These are phyloP conservation scores for Eucalyptus sp. DNA, from an alignment of 345 rosid genomes.

Conservation along the genomic window DNA sequence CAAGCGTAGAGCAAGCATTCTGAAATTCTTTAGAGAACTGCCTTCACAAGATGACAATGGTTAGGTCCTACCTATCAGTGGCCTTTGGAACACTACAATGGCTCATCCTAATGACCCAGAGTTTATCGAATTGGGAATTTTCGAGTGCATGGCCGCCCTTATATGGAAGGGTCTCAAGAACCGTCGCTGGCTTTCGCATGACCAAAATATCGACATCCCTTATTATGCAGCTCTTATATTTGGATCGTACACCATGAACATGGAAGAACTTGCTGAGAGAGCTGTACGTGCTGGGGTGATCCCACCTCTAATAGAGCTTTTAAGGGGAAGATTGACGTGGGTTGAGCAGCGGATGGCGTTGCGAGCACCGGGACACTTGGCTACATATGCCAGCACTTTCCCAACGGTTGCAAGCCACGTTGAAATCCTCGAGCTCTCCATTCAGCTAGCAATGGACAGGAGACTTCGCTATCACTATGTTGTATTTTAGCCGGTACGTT, in stretches of 20 bases:
- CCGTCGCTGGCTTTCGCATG: slow-evolving; percentile 88
- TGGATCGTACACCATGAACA: slow-evolving; percentile 97
- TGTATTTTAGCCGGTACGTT: too few species aligned
- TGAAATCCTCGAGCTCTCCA: slow-evolving; percentile 83
- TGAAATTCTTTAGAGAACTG: slow-evolving; percentile 85
- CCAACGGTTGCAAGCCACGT: slow-evolving; percentile 65
- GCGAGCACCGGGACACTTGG: slow-evolving; percentile 87
- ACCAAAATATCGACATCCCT: slow-evolving; percentile 92
- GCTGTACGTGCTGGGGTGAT: slow-evolving; percentile 79
- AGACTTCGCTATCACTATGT: slow-evolving; percentile 60
- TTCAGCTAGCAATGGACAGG: slow-evolving; percentile 74
- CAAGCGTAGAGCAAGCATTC: slow-evolving; percentile 81
- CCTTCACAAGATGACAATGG: slow-evolving; percentile 93
- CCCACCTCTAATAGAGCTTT: slow-evolving; percentile 81
- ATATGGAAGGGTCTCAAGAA: slow-evolving; percentile 94
- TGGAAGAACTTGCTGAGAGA: slow-evolving; percentile 91
- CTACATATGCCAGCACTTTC: slow-evolving; percentile 76
- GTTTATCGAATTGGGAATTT: slow-evolving; percentile 86
- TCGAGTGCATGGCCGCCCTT: slow-evolving; percentile 91
- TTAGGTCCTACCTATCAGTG: slow-evolving; percentile 91
- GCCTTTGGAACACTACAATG: slow-evolving; percentile 99
- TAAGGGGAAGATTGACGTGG: slow-evolving; percentile 95
- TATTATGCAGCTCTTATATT: slow-evolving; percentile 93
- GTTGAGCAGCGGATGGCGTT: slow-evolving; percentile 97
- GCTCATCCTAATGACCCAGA: slow-evolving; percentile 98